Base-by-base conservation (phyloP, 495 filamentous ascomycete genomes). In the Evansstolkia leycettana region DNA sequence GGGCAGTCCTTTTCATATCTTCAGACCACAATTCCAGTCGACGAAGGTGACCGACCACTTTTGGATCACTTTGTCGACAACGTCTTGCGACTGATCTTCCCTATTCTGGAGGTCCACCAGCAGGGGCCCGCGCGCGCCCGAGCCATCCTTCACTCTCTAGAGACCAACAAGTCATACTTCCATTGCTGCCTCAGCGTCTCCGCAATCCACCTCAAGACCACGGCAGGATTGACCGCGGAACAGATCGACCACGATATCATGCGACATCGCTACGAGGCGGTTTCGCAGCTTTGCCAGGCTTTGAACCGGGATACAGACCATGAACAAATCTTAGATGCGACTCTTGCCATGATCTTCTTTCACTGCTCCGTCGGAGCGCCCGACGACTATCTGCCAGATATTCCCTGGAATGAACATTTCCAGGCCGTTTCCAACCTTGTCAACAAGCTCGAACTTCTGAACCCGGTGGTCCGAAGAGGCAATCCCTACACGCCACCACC, bases 351-450 rank as follows among this genome's bases (percentile, higher is more conserved):
- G 76, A 94, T 95, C 41, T 87, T 96, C 64, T 98, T 95, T 69
- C 88, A 94, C 47, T 89, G 82, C 63, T 83, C 83, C 11, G 88
- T 96, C 38, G 90, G 90, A 23, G 68, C 82, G 31, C 73, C 80
- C 3, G 81, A 87, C 46, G 90, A 95, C 47, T 72, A 69, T 34
- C 75, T 98, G 9, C 87, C 86, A 2, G 90, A 98, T 49, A 94
- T 96, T 41, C 81, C 89, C 1, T 98, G 90, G 90, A 79, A 81
- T 58, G 83, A 92, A 47, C 90, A 98, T 64, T 96, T 96, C 68
- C 82, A 90, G 48, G 89, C 89, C 1, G 89, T 76, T 7, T 76
- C 78, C 39, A 84, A 75, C 34, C 67, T 96, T 14, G 80, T 94
- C 2, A 72, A 76, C 46, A 83, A 82, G 50, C 76, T 98, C 13